Evolutionary conservation across 2,329 filamentous ascomycete genomes (phyloP).

Genomic region (Colletotrichum tamarilloi): DNA sequence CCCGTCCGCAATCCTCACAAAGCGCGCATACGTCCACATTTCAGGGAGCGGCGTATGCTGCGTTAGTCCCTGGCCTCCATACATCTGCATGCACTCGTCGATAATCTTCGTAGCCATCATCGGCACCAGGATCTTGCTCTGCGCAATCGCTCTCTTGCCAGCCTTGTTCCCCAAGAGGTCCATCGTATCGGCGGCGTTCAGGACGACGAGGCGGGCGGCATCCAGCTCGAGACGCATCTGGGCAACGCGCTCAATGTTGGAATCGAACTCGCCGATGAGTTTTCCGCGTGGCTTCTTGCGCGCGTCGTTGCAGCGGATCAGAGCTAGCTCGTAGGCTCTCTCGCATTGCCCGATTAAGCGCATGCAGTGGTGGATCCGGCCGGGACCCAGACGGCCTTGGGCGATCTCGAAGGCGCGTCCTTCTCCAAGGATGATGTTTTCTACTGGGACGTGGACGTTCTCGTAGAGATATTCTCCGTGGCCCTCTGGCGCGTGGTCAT

Average conservation of each 20-base stretch:
- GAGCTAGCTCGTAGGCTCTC: neutral
- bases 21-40: slow-evolving; percentile 86
- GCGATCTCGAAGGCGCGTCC: neutral
- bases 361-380: neutral
- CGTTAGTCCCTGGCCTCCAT: slow-evolving; percentile 88
- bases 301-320: neutral
- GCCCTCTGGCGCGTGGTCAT: slow-evolving; percentile 77
- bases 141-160: slow-evolving; percentile 92
- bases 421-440: neutral
- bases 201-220: neutral
- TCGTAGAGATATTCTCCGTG: neutral
- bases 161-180: slow-evolving; percentile 71
- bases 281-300: neutral
- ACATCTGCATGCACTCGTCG: slow-evolving; percentile 93
- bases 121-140: slow-evolving; percentile 94
- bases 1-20: slow-evolving; percentile 88
- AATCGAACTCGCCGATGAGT: neutral
- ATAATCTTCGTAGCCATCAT: slow-evolving; percentile 87
- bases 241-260: neutral
- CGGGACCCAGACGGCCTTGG: neutral
- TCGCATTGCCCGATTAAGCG: neutral
- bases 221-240: neutral
- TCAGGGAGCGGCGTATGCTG: slow-evolving; percentile 95
- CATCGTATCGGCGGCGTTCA: neutral
- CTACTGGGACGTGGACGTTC: neutral